Evolutionary conservation across 768 basidiomycete species (phyloP).

Genomic region (Coprinellus aureogranulatus): DNA sequence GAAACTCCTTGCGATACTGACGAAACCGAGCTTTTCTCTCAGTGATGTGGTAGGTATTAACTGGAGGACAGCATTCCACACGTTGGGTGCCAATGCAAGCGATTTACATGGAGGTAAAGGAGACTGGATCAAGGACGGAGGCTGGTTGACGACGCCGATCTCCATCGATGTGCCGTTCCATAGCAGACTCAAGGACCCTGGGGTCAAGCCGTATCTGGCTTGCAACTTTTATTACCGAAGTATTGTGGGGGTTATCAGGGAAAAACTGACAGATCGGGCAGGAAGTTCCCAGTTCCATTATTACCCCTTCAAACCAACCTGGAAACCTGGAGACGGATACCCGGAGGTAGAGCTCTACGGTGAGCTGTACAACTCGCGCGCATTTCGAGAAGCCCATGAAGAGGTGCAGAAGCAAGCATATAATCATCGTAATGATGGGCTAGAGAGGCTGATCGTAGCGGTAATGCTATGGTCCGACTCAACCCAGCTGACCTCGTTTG

Average conservation of each 20-base stretch:
- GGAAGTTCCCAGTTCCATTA: slow-evolving; percentile 18
- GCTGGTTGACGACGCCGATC: not conserved
- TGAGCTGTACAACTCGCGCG: slow-evolving; percentile 20
- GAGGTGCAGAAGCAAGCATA: slow-evolving; percentile 8
- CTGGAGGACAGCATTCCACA: not conserved
- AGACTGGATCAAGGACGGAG: not conserved
- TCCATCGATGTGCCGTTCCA: not conserved
- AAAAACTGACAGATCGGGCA: not conserved
- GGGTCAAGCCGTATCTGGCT: not conserved
- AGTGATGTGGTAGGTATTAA: not conserved
- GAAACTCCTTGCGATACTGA: not conserved
- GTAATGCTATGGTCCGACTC: slow-evolving; percentile 16
- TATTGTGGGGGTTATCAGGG: slow-evolving; percentile 3
- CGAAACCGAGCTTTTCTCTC: not conserved
- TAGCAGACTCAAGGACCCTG: not conserved
- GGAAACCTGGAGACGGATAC: slow-evolving; percentile 15
- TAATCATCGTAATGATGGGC: slow-evolving; percentile 13
- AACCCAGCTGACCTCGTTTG: slow-evolving; percentile 24
- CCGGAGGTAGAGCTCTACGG: slow-evolving; percentile 13
- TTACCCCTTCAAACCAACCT: slow-evolving; percentile 24
- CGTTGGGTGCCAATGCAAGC: not conserved
- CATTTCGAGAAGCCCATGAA: slow-evolving; percentile 13
- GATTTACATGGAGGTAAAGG: not conserved
- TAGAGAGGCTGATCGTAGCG: slow-evolving; percentile 8
- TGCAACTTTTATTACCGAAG: slow-evolving; percentile 1